Percentiles rank a stretch among this genome's conserved stretches.
Conservation (phyloP, 2,329 filamentous ascomycete genomes). For the Cladosporium velox region DNA sequence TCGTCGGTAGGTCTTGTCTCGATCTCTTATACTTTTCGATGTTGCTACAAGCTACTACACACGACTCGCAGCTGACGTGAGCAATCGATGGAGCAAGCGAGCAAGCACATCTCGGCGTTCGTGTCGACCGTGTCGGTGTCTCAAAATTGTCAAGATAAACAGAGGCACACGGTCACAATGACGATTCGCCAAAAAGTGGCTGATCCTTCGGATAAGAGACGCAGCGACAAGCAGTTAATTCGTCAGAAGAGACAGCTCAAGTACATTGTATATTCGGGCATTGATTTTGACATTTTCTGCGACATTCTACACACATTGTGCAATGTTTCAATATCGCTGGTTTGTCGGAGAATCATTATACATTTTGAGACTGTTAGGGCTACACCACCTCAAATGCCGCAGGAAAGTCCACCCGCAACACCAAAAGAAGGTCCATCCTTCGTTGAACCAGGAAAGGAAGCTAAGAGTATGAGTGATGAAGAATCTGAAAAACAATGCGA, state of each 20-base stretch:
- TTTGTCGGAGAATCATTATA: neutral
- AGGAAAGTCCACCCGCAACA: neutral
- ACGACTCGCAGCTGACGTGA: neutral
- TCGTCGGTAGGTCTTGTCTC: neutral
- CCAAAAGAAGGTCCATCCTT: conserved; percentile 6
- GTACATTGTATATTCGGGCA: neutral
- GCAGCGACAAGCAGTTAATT: neutral
- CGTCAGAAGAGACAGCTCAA: neutral
- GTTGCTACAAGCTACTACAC: neutral
- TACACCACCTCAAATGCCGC: neutral
- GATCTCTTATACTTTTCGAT: neutral
- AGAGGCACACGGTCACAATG: neutral
- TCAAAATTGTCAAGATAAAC: neutral
- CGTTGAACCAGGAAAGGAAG: neutral
- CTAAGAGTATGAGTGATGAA: neutral
- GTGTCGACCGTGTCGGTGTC: neutral
- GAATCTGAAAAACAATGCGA: neutral
- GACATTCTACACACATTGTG: neutral
- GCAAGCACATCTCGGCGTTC: conserved; percentile 8
- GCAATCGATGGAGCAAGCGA: neutral
- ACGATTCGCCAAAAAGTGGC: neutral
- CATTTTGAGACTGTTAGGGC: conserved; percentile 1
- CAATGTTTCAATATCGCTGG: neutral
- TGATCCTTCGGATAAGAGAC: neutral
- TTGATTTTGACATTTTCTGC: neutral